Evolutionary conservation across 805 yeast genomes (phyloP), one percentile per base, ranked within the genome.

Genomic region (Torulaspora quercuum): DNA sequence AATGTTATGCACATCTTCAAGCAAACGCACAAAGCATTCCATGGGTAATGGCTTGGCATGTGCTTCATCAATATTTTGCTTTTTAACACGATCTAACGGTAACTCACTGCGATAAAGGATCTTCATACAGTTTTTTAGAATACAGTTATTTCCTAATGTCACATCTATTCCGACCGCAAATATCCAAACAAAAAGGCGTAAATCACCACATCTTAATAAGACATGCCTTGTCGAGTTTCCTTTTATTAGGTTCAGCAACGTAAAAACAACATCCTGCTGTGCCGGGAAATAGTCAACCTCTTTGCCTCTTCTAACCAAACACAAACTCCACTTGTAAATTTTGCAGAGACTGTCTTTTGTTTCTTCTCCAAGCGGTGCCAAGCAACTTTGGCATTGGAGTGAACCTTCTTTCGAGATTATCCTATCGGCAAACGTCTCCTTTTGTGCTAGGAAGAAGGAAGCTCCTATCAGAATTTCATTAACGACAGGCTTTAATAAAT

Each of bases 391-490:
- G 40, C 63, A 60, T 3, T 10, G 6, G 1, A 47, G 35, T 2
- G 19, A 5, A 14, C n/a, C 29, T 5, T 6, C 29, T 9, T 35
- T 28, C 6, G 23, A 23, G 7, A 23, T 5, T 1, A 36, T 29
- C 17, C 34, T 32, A 6, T 33, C 33, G 2, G 15, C 19, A 10
- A 51, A 22, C 18, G 60, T 48, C 1, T 37, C 45, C 14, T 23
- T 25, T 11, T 30, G 35, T 4, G 47, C 39, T 10, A 38, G 21
- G 14, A 59, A 48, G 26, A 39, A 52, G 4, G 61, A 50, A 6
- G 46, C 54, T 10, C 63, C 57, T 1, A 60, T 30, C 5, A 60
- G 34, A 2, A 61, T 22, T 24, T 58, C 61, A 3, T 47, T 46
- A 2, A 21, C n/a, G 10, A 21, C 26, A 6, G 66, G 66, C 6